These are phyloP conservation scores for Boletellus emodensis DNA, from an alignment of 768 basidiomycete species.

Conservation along the genomic window DNA sequence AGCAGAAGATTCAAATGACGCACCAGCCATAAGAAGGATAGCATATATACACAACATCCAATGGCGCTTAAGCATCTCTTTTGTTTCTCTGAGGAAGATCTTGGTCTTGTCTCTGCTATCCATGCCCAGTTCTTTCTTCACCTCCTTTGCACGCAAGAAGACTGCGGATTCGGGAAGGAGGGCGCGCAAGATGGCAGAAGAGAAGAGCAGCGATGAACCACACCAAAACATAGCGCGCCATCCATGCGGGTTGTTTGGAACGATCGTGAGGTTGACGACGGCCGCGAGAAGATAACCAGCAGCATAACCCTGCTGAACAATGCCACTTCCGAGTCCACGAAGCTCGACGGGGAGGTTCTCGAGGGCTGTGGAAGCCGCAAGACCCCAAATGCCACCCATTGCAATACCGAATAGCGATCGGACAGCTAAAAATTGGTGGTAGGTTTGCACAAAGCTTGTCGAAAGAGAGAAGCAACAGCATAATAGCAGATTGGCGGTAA, in stretches of 20 bases:
- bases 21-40: constrained; percentile 71
- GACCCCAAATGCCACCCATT: constrained; percentile 90
- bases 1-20: constrained; percentile 6
- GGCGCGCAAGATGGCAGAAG: constrained; percentile 63
- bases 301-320: constrained; percentile 92
- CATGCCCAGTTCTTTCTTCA: constrained; percentile 39
- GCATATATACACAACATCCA: constrained; percentile 84
- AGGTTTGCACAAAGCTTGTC: constrained; percentile 77
- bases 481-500: constrained; percentile 70
- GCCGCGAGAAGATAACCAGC: constrained; percentile 84
- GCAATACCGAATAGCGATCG: constrained; percentile 81
- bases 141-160: constrained; percentile 64
- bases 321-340: constrained; percentile 81
- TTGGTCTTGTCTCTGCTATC: constrained; percentile 49
- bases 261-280: constrained; percentile 70
- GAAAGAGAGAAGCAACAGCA: constrained; percentile 73
- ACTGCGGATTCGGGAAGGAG: constrained; percentile 74
- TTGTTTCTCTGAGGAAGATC: constrained; percentile 69
- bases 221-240: constrained; percentile 88
- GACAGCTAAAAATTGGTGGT: constrained; percentile 71
- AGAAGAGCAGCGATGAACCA: constrained; percentile 63
- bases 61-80: constrained; percentile 74
- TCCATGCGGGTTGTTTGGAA: constrained; percentile 27
- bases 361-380: constrained; percentile 77
- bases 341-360: constrained; percentile 90